Evolutionary conservation across 331 rosid species (phyloP), one percentile per base, ranked within the genome.

Genomic region (Rhamnella rubrinervis): DNA sequence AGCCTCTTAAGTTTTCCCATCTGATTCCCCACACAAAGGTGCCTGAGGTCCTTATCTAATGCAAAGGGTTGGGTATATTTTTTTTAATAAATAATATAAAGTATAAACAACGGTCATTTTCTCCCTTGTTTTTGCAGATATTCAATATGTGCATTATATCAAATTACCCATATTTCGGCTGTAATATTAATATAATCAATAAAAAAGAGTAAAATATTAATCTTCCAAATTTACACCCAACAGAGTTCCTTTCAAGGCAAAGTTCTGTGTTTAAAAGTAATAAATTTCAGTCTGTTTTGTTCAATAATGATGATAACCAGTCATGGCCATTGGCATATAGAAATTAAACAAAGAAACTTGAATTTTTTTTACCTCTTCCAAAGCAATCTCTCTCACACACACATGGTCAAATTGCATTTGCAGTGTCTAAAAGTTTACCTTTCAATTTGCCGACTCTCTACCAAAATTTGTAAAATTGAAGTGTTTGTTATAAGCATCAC

Each of bases 1-100:
- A 19, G 72, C 51, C 81, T 51, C 66, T n/a, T n/a, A 58, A 76
- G 63, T 20, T 70, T 65, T 50, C 23, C 19, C 35, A 13, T 67
- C 38, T 67, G 71, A 52, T 67, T 17, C 49, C 26, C 61, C 9
- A 5, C 19, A 50, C 19, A 7, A 16, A 61, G 5, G 5, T 31
- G 4, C 35, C 35, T 31, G 35, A 31, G 35, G 5, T 31, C 35
- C 35, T 31, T 31, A 4, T 31, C 6, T 31, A 31, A 31, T 3
- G 35, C 5, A 31, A 31, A 31, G 35, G 35, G 35, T 31, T 31
- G 5, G 35, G 35, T 3, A 26, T 26, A 26, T 1, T n/a, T n/a
- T n/a, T n/a, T n/a, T n/a, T n/a, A n/a, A 31, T 31, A 31, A 31
- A 31, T 31, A 31, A 4, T 31, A 31, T 31, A 31, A 31, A 31